Conservation (phyloP, 495 filamentous ascomycete species). For the Penicillium steckii region DNA sequence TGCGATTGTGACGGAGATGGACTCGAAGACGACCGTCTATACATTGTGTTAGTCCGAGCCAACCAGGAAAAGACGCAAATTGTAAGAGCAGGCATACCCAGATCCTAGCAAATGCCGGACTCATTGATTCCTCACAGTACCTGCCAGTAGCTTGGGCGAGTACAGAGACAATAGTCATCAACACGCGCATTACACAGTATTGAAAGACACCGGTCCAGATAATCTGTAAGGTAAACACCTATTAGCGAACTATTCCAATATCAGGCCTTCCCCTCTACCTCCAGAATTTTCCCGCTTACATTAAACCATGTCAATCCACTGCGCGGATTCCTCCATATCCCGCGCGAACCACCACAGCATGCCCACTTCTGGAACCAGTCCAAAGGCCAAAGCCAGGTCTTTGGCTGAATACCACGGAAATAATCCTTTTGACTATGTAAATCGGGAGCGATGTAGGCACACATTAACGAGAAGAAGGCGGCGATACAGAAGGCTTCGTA, state of each 20-base stretch:
- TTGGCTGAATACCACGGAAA: constrained; percentile 68
- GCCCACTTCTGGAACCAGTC: constrained; percentile 61
- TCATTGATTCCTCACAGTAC: constrained; percentile 79
- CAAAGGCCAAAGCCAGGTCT: constrained; percentile 75
- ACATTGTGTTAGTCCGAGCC: not conserved
- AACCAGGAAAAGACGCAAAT: constrained; percentile 52
- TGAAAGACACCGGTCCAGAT: constrained; percentile 87
- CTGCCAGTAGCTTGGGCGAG: constrained; percentile 62
- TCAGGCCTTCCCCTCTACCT: constrained; percentile 1
- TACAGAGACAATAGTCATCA: constrained; percentile 79
- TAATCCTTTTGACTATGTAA: constrained; percentile 86
- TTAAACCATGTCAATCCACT: constrained; percentile 96
- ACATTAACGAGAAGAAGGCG: constrained; percentile 87
- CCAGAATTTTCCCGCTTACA: constrained; percentile 30
- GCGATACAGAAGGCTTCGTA: constrained; percentile 93
- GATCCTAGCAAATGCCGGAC: constrained; percentile 75
- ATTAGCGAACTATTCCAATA: not conserved
- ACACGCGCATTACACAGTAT: constrained; percentile 84
- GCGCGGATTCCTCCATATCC: constrained; percentile 68
- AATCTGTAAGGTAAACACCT: constrained; percentile 45
- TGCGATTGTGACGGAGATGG: constrained; percentile 72
- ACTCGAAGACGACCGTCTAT: constrained; percentile 68
- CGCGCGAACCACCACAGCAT: constrained; percentile 63
- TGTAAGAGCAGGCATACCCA: constrained; percentile 62
- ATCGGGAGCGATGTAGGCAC: constrained; percentile 76